Evolutionary conservation across 106 monocot species (phyloP).

Genomic region (Dendrobium officinale): DNA sequence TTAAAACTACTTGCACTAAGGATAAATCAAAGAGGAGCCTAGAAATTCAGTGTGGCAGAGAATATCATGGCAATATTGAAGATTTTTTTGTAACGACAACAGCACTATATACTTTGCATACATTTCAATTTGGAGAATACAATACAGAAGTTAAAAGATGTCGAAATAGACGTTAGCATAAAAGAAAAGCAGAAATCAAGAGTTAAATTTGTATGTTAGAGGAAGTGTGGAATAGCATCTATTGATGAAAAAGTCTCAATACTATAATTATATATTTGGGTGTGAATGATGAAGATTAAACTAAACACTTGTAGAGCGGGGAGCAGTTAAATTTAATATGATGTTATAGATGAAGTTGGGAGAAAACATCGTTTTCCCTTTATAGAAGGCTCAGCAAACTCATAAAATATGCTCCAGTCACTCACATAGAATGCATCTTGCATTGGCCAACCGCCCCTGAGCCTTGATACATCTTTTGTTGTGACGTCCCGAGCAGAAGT

Average conservation of each 20-base stretch:
- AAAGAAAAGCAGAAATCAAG: background rate
- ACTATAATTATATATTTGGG: background rate
- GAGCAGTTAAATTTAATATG: background rate
- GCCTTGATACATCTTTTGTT: constrained; percentile 81
- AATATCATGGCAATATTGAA: too few species aligned
- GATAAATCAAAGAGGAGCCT: too few species aligned
- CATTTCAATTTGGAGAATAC: background rate
- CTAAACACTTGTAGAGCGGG: background rate
- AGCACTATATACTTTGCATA: background rate
- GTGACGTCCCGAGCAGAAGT: constrained; percentile 74
- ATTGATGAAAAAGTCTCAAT: background rate
- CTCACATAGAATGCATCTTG: constrained; percentile 96
- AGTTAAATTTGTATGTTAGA: background rate
- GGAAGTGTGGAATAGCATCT: background rate
- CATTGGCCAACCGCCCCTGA: constrained; percentile 95
- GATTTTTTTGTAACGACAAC: too few species aligned
- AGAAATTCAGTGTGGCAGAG: too few species aligned
- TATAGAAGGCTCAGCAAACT: background rate
- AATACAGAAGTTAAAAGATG: background rate
- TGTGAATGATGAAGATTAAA: background rate
- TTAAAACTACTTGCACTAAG: too few species aligned
- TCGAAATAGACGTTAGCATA: background rate
- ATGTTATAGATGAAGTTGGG: background rate
- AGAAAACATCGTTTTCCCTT: background rate
- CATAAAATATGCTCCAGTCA: constrained; percentile 1